A percentile compares a stretch with the other conserved stretches of the same genome.
phyloP scores from a whole-genome alignment of 1,284 basidiomycete genomes.

The Leccinum huronense region DNA sequence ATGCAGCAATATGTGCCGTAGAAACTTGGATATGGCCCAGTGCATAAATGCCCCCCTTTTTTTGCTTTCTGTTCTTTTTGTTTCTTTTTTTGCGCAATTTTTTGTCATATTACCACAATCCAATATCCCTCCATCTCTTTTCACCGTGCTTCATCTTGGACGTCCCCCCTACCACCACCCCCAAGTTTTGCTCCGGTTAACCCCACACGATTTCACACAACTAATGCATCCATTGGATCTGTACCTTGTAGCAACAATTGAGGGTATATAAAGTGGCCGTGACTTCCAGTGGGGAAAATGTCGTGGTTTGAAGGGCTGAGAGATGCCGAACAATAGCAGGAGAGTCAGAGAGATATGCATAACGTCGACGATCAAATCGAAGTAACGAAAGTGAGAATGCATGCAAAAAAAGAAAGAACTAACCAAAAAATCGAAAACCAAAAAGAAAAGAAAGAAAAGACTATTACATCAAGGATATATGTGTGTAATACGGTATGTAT shows the following conservation, averaged over 20 bases:
- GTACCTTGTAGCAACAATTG: constrained; percentile 45
- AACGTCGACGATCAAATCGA: constrained; percentile 14
- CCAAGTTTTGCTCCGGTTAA: constrained; percentile 11
- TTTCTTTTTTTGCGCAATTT: constrained; percentile 2
- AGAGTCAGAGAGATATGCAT: neutral
- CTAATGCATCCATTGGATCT: constrained; percentile 43
- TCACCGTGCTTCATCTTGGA: constrained; percentile 1
- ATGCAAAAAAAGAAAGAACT: constrained; percentile 11
- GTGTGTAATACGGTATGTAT: constrained; percentile 13
- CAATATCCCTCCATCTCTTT: constrained; percentile 17
- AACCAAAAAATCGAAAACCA: constrained; percentile 10
- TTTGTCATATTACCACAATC: constrained; percentile 11
- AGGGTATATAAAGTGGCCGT: constrained; percentile 32
- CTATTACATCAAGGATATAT: constrained; percentile 34
- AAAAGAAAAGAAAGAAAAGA: neutral
- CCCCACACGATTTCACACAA: constrained; percentile 26
- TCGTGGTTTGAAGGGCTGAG: neutral
- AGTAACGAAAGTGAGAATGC: constrained; percentile 15
- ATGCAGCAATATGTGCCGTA: constrained; percentile 59
- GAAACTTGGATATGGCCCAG: constrained; percentile 61
- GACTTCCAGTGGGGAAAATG: neutral
- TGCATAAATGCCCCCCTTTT: constrained; percentile 15
- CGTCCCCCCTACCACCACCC: neutral
- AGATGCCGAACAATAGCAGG: neutral
- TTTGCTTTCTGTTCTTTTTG: neutral